phyloP scores from a whole-genome alignment of 441 rosid species.

The Croton laevigatus region DNA sequence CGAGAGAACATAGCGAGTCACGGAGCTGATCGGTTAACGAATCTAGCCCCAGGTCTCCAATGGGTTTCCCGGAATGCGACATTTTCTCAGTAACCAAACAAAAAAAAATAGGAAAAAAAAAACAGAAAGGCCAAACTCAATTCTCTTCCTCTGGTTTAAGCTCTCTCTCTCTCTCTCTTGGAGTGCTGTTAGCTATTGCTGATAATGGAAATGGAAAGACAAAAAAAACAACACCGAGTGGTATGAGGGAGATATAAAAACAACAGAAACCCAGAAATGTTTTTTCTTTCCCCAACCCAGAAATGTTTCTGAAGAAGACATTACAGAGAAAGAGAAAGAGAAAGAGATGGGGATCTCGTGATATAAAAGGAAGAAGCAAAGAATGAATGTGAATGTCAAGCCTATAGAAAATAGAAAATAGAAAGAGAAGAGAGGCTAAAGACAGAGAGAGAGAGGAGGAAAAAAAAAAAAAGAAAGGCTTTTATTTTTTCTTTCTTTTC shows the following conservation, averaged over 20 bases:
- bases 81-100: constrained; percentile 28
- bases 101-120: neutral
- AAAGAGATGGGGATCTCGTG: constrained; percentile 76
- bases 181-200: neutral
- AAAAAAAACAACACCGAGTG: neutral
- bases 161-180: neutral
- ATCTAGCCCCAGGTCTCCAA: constrained; percentile 33
- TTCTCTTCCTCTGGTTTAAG: neutral
- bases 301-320: constrained; percentile 32
- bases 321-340: constrained; percentile 16
- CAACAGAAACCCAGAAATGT: constrained; percentile 20
- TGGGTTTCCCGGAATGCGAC: constrained; percentile 50
- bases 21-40: constrained; percentile 41
- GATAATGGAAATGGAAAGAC: neutral
- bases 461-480: constrained; percentile 14
- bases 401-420: constrained; percentile 16
- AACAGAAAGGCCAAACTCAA: no score
- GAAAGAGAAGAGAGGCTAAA: constrained; percentile 4
- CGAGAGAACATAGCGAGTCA: constrained; percentile 51
- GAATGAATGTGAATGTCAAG: constrained; percentile 43
- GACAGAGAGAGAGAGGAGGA: constrained; percentile 10
- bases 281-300: no score
- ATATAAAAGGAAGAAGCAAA: constrained; percentile 64
- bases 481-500: constrained; percentile 9
- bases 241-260: constrained; percentile 13